Conservation (phyloP, 257 asterid species). For the Nicotiana sylvestris region DNA sequence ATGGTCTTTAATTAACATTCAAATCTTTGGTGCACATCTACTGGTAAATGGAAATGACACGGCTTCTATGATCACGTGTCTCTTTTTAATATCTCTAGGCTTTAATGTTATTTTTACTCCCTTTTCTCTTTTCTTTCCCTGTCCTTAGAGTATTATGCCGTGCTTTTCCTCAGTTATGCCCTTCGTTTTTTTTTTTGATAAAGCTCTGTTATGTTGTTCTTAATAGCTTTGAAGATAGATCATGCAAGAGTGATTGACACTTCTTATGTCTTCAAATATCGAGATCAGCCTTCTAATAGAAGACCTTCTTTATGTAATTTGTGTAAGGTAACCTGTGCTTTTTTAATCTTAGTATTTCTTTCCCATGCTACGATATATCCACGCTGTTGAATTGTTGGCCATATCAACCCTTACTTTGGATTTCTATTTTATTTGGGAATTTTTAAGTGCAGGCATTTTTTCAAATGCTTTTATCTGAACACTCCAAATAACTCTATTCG, state of each 20-base stretch:
- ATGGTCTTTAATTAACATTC: too few relatives aligned
- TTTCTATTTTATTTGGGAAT: not conserved
- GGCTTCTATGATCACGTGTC: not conserved
- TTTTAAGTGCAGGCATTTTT: not conserved
- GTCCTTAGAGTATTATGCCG: not conserved
- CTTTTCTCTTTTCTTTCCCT: not conserved
- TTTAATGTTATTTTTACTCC: not conserved
- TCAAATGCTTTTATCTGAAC: not conserved
- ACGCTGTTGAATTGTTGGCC: not conserved
- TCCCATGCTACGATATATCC: not conserved
- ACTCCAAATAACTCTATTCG: not conserved
- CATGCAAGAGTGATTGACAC: slow-evolving; percentile 79
- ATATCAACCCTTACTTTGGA: not conserved
- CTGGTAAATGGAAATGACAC: not conserved
- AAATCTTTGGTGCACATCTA: not conserved
- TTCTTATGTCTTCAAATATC: slow-evolving; percentile 71
- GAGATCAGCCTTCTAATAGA: slow-evolving; percentile 38
- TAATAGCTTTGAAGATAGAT: slow-evolving; percentile 76
- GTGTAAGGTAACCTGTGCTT: slow-evolving; percentile 27
- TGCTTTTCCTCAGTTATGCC: not conserved
- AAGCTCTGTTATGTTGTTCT: not conserved
- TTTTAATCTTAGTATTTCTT: not conserved
- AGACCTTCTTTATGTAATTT: slow-evolving; percentile 46
- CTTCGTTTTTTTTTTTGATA: not conserved
- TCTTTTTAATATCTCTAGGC: too few relatives aligned